Evolutionary conservation across 2,329 filamentous ascomycete genomes (phyloP).

Genomic region (Neoarthrinium moseri): DNA sequence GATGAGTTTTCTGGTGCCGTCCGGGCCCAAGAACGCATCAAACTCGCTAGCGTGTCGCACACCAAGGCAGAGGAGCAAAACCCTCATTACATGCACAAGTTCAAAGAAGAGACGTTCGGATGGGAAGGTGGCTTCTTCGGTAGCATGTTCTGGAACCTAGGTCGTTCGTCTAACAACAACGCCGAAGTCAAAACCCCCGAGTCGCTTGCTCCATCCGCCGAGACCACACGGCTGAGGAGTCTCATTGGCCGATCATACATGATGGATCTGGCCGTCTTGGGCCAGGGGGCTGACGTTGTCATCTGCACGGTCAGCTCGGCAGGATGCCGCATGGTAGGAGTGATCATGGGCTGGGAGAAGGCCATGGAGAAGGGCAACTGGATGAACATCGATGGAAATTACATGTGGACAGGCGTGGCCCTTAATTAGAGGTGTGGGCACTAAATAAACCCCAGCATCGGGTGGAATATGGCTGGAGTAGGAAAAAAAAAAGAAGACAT

Average conservation of each 20-base stretch:
- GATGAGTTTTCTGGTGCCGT: slow-evolving; percentile 58
- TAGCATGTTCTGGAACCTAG: slow-evolving; percentile 78
- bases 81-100: slow-evolving; percentile 56
- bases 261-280: slow-evolving; percentile 75
- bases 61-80: slow-evolving; percentile 40
- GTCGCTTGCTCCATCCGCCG: slow-evolving; percentile 38
- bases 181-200: slow-evolving; percentile 32
- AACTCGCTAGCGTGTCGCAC: slow-evolving; percentile 64
- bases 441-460: too few species aligned
- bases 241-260: slow-evolving; percentile 78
- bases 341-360: slow-evolving; percentile 84
- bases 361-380: slow-evolving; percentile 61
- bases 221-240: slow-evolving; percentile 67
- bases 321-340: slow-evolving; percentile 72
- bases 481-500: too few species aligned
- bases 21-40: slow-evolving; percentile 74
- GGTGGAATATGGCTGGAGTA: too few species aligned
- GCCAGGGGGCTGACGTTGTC: slow-evolving; percentile 64
- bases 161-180: slow-evolving; percentile 42
- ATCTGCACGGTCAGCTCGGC: slow-evolving; percentile 75
- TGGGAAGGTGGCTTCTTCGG: slow-evolving; percentile 89
- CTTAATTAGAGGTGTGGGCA: too few species aligned
- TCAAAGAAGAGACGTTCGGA: slow-evolving; percentile 73
- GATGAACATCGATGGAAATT: slow-evolving; percentile 77
- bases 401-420: slow-evolving; percentile 55